Conservation (phyloP, 2,329 filamentous ascomycete genomes). For the Fusarium coffeatum region DNA sequence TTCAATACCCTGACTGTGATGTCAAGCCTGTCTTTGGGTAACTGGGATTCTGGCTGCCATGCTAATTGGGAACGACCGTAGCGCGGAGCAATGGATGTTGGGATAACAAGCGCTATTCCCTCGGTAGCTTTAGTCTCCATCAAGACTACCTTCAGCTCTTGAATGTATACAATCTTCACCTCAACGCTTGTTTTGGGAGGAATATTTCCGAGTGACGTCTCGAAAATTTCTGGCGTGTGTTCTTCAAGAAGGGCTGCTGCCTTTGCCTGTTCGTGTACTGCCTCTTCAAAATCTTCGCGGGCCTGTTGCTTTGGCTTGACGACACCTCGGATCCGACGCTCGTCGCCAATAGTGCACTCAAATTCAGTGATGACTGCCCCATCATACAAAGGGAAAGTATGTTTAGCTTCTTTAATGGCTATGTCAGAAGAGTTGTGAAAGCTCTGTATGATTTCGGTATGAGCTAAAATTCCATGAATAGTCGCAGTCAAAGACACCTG, state of each 20-base stretch:
- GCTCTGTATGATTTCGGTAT: not conserved
- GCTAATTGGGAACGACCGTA: too few species aligned
- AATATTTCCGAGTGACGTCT: not conserved
- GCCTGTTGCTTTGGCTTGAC: not conserved
- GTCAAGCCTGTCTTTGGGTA: too few species aligned
- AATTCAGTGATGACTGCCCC: fast-evolving
- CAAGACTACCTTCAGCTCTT: not conserved
- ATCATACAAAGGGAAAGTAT: not conserved
- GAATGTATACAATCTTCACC: not conserved
- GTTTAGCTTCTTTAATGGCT: not conserved
- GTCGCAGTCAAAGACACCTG: not conserved
- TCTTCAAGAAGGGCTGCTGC: not conserved
- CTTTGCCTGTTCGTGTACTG: not conserved
- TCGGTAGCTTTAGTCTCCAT: not conserved
- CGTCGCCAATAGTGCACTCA: not conserved
- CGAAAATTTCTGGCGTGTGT: not conserved
- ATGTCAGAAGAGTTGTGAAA: not conserved
- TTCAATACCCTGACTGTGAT: too few species aligned
- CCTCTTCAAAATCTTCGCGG: not conserved
- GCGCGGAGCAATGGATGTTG: not conserved
- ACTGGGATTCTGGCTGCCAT: too few species aligned
- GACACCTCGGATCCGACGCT: fast-evolving
- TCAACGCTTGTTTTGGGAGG: fast-evolving
- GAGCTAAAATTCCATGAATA: not conserved
- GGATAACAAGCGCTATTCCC: not conserved